Conservation (phyloP, 2,329 filamentous ascomycete genomes). For the Zymoseptoria tritici region DNA sequence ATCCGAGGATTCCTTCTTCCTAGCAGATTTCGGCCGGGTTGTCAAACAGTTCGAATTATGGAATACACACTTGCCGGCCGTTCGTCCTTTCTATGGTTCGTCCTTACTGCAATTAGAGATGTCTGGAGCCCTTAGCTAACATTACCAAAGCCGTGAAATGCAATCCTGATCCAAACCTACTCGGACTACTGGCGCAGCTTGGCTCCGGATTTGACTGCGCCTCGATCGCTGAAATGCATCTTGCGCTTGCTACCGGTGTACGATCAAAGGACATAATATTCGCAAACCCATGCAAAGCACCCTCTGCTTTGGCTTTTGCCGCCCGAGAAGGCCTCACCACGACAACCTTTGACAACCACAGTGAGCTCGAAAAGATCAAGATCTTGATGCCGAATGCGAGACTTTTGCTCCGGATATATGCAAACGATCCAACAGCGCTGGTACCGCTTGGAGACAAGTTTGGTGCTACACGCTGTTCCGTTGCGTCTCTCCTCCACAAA, state of each 20-base stretch:
- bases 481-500: not conserved
- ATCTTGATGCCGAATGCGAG: not conserved
- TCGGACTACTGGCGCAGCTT: not conserved
- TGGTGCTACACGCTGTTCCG: not conserved
- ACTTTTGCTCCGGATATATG: not conserved
- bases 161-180: not conserved
- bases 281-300: not conserved
- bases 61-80: not conserved
- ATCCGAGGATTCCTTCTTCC: not conserved
- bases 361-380: not conserved
- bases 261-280: not conserved
- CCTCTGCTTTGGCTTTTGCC: not conserved
- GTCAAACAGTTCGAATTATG: not conserved
- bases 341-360: not conserved
- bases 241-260: not conserved
- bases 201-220: not conserved
- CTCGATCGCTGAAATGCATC: not conserved
- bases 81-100: not conserved
- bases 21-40: not conserved
- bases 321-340: not conserved
- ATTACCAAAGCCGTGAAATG: not conserved
- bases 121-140: too few species aligned
- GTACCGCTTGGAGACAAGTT: not conserved
- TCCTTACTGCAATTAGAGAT: not conserved
- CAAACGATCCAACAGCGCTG: not conserved